Percentiles rank a stretch among this genome's conserved stretches.
Evolutionary conservation across 768 basidiomycete genomes (phyloP).

Genomic region (Suillus spraguei): DNA sequence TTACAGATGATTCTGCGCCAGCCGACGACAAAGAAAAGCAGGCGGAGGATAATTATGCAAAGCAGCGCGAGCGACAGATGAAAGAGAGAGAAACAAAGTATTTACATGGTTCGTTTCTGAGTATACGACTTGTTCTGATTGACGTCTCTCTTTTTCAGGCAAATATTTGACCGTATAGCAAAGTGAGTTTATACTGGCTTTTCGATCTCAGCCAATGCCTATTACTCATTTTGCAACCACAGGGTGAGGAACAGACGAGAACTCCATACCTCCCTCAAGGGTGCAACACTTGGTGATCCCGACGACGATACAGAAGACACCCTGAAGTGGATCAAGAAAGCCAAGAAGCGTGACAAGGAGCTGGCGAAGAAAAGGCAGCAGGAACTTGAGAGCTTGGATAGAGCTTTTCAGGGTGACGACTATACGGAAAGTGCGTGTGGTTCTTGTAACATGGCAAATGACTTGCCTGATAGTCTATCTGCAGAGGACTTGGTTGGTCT

Average conservation of each 20-base stretch:
- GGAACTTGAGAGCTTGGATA: constrained; percentile 86
- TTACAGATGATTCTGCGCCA: constrained; percentile 78
- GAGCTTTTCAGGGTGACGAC: constrained; percentile 65
- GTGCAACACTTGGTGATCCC: constrained; percentile 88
- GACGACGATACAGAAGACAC: constrained; percentile 79
- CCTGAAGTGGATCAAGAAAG: constrained; percentile 88
- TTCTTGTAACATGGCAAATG: background rate
- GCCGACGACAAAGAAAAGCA: constrained; percentile 76
- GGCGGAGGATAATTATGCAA: constrained; percentile 87
- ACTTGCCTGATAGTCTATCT: background rate
- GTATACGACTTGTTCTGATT: constrained; percentile 21
- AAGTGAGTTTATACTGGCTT: constrained; percentile 65
- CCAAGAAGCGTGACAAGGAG: constrained; percentile 90
- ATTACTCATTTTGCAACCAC: constrained; percentile 48
- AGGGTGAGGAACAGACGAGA: constrained; percentile 95
- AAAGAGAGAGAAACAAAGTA: constrained; percentile 82
- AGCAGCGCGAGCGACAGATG: constrained; percentile 65
- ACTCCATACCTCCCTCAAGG: constrained; percentile 89
- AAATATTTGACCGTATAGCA: constrained; percentile 73
- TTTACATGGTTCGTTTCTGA: constrained; percentile 32
- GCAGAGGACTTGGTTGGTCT: constrained; percentile 89
- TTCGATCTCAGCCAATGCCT: constrained; percentile 1
- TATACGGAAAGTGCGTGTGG: constrained; percentile 82
- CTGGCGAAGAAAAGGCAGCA: constrained; percentile 80
- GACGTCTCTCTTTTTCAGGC: constrained; percentile 45